A percentile compares a stretch with the other conserved stretches of the same genome.
Evolutionary conservation across 371 early-diverging fungal genomes (phyloP).

Genomic region (Haplosporangium sp.): DNA sequence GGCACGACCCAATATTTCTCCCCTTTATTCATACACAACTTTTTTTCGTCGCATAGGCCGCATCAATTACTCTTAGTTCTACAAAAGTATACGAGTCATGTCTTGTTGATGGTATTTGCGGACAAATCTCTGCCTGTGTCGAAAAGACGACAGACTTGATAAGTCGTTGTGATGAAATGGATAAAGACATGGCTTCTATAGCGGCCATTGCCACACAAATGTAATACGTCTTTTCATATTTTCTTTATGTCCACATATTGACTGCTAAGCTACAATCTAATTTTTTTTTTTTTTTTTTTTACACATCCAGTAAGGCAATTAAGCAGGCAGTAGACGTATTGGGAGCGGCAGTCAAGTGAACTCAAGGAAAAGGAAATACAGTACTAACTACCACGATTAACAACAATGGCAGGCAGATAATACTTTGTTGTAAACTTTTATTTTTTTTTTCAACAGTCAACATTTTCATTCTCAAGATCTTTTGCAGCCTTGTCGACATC

Average conservation of each 20-base stretch:
- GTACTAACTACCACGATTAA: background rate
- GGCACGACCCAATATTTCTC: background rate
- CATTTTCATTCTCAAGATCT: constrained; percentile 19
- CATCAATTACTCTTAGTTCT: constrained; percentile 28
- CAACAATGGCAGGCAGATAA: background rate
- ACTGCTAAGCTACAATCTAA: too few relatives aligned
- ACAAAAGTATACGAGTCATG: constrained; percentile 42
- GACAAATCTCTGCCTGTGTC: constrained; percentile 44
- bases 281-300: background rate
- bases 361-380: background rate
- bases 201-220: constrained; percentile 51
- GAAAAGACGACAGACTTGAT: constrained; percentile 57
- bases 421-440: background rate
- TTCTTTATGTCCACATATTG: too few relatives aligned
- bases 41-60: constrained; percentile 18
- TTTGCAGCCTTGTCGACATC: background rate
- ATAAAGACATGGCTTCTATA: constrained; percentile 61
- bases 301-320: constrained; percentile 31
- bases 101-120: constrained; percentile 49
- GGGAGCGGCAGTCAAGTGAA: constrained; percentile 26
- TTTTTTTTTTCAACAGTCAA: constrained; percentile 20
- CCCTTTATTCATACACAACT: background rate
- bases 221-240: constrained; percentile 15
- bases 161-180: constrained; percentile 62
- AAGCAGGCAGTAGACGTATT: constrained; percentile 48